Base-by-base conservation (phyloP, 2,329 filamentous ascomycete species). In the Decorospora gaudefroyi region DNA sequence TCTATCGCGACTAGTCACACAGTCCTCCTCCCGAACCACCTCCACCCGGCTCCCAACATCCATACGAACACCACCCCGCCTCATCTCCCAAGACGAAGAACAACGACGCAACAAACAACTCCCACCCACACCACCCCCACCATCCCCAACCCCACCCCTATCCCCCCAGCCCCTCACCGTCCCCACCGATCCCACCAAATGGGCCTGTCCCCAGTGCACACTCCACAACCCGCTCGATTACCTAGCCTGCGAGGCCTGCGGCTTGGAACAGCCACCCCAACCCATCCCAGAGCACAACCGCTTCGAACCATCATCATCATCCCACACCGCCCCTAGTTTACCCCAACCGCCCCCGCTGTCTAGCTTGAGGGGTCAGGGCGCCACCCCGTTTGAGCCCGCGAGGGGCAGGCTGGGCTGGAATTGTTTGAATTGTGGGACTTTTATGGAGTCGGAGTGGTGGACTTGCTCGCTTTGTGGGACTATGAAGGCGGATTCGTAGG, bases 181-280 rank as follows among this genome's bases (percentile, higher is more conserved):
- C 19, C 64, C 61, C n/a, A 50, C 55, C 3, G 59, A 62, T 25
- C 59, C 64, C 3, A 60, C 72, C 39, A 71, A 76, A 28, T 86
- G 83, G 83, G 73, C 75, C 16, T 86, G 83, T 59, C 72, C 77
- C 8, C 74, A 78, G 46, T 86, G 83, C 67, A 86, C 83, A 0
- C 76, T 84, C 25, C 74, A 80, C 46, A 86, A 86, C 48, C 78
- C 80, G 1, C 58, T 78, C n/a, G 75, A 76, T 17, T 82, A 77
- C 53, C 74, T 84, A 8, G 75, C 76, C 30, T 86, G 83, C 64
- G 82, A 82, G 46, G 82, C 77, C 2, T 86, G 83, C 57, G 75
- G 74, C 5, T 68, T 77, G 2, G 81, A 85, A 57, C 73, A 81
- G 38, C 77, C 81, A 0, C 68, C 72, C 11, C 65, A 71, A 33